Evolutionary conservation across 164 flowering plant species (phyloP).

Genomic region (Vitis cinerea): DNA sequence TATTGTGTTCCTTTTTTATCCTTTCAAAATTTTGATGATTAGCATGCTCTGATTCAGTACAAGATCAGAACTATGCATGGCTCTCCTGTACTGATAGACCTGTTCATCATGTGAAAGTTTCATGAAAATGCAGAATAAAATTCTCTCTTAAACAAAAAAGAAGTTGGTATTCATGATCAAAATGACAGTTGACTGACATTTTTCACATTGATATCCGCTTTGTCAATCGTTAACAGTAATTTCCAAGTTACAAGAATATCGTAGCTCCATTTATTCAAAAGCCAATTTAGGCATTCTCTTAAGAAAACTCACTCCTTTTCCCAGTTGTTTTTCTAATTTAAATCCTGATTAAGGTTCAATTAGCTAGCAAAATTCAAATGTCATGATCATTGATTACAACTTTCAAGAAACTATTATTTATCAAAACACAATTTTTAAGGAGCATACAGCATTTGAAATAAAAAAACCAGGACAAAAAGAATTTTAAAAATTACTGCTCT

Average conservation of each 20-base stretch:
- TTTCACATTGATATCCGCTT: background rate
- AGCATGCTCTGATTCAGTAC: constrained; percentile 12
- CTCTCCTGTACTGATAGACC: too few relatives aligned
- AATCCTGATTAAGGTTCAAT: background rate
- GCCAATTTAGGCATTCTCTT: background rate
- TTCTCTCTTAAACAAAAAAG: background rate
- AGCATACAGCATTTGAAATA: too few relatives aligned
- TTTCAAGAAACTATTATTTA: too few relatives aligned
- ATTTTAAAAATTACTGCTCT: too few relatives aligned
- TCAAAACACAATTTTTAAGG: too few relatives aligned
- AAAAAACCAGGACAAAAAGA: too few relatives aligned
- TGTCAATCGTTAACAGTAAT: background rate
- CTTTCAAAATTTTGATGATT: constrained; percentile 10
- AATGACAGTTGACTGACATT: background rate
- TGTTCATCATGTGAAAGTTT: background rate
- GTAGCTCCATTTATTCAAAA: background rate
- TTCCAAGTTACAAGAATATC: background rate
- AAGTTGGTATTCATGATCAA: background rate
- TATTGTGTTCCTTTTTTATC: constrained; percentile 4
- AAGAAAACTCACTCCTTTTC: background rate
- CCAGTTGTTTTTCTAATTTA: background rate
- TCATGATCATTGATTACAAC: too few relatives aligned
- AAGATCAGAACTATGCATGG: background rate
- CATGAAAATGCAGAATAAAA: background rate
- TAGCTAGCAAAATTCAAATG: background rate